phyloP scores from a whole-genome alignment of 2,329 filamentous ascomycete species.

The Penicillium griseofulvum region DNA sequence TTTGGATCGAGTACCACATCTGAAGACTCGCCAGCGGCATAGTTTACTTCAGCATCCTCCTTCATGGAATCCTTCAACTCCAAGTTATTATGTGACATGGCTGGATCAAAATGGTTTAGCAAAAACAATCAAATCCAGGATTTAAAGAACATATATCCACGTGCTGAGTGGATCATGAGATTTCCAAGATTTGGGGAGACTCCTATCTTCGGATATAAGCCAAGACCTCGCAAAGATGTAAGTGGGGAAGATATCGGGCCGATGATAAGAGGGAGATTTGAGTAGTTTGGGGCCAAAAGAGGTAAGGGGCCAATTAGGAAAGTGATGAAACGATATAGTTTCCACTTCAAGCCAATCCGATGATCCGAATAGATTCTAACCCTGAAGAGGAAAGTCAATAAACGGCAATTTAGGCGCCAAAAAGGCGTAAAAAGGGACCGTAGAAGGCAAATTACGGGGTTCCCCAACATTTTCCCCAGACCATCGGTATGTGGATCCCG shows the following conservation, averaged over 20 bases:
- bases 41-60: slow-evolving; percentile 10
- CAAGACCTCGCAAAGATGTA: not conserved
- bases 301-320: not conserved
- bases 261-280: slow-evolving; percentile 21
- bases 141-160: not conserved
- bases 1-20: slow-evolving; percentile 42
- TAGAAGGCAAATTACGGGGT: no score
- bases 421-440: no score
- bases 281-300: not conserved
- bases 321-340: not conserved
- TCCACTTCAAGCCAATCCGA: not conserved
- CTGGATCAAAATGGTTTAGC: no score
- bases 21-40: slow-evolving; percentile 17
- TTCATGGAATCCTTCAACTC: slow-evolving; percentile 13
- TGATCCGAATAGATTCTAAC: not conserved
- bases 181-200: no score
- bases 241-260: slow-evolving; percentile 14
- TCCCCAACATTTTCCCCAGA: slow-evolving; percentile 19
- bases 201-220: slow-evolving; percentile 1
- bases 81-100: slow-evolving; percentile 7
- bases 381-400: slow-evolving; percentile 2
- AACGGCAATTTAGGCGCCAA: no score
- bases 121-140: not conserved
- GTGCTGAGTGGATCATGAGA: not conserved
- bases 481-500: slow-evolving; percentile 27